Evolutionary conservation across 2,329 filamentous ascomycete species (phyloP).

Genomic region (Blumeria hordei): DNA sequence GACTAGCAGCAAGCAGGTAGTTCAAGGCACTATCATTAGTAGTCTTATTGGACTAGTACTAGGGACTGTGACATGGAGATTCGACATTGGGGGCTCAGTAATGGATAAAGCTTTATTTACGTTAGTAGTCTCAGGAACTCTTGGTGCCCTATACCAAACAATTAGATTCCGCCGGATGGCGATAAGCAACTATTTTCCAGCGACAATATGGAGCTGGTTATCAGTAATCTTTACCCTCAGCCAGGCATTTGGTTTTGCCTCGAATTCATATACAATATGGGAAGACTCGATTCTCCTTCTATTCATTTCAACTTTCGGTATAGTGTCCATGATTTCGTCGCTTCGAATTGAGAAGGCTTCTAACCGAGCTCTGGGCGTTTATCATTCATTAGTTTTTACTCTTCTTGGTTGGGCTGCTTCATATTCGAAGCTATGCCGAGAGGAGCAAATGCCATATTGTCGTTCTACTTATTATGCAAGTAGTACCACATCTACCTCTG

Average conservation of each 20-base stretch:
- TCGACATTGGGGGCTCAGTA: conserved; percentile 4
- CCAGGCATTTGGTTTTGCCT: conserved; percentile 82
- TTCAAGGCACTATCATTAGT: conserved; percentile 9
- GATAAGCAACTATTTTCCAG: conserved; percentile 34
- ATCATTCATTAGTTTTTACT: conserved; percentile 68
- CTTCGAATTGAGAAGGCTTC: conserved; percentile 41
- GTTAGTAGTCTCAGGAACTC: conserved; percentile 9
- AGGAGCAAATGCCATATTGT: conserved; percentile 97
- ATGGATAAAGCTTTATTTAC: conserved; percentile 9
- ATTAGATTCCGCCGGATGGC: conserved; percentile 6
- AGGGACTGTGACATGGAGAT: conserved; percentile 8
- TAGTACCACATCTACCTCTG: conserved; percentile 72
- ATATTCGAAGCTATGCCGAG: conserved; percentile 75
- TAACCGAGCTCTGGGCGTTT: conserved; percentile 53
- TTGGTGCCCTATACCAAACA: conserved; percentile 19
- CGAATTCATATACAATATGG: conserved; percentile 98
- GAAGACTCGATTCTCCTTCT: conserved; percentile 87
- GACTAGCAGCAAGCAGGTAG: conserved; percentile 8
- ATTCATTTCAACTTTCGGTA: conserved; percentile 70
- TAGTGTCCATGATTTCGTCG: conserved; percentile 49
- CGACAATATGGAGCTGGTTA: conserved; percentile 73
- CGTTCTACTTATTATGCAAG: conserved; percentile 90
- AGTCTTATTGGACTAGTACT: conserved; percentile 8
- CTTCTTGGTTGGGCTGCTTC: conserved; percentile 58
- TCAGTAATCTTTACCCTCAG: conserved; percentile 58